These are phyloP conservation scores for Ascochyta lentis DNA, from an alignment of 2,329 filamentous ascomycete species.

Conservation along the genomic window DNA sequence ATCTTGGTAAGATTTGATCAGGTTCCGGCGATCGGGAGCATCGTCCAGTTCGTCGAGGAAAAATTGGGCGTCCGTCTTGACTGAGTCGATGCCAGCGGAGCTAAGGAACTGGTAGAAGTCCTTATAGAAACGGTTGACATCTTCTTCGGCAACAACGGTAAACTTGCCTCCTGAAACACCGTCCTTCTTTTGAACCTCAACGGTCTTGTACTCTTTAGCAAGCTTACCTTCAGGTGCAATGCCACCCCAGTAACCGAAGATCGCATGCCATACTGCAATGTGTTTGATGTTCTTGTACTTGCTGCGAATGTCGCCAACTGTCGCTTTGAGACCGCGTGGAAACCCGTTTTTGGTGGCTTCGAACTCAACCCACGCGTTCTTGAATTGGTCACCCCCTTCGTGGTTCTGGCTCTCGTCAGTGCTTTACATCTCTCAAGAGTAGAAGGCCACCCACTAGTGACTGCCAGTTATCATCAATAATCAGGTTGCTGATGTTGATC, in stretches of 20 bases:
- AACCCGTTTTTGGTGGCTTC: slow-evolving; percentile 84
- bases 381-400: slow-evolving; percentile 54
- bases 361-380: slow-evolving; percentile 73
- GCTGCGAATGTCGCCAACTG: slow-evolving; percentile 71
- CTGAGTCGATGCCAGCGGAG: slow-evolving; percentile 76
- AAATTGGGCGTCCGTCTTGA: slow-evolving; percentile 94
- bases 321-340: slow-evolving; percentile 76
- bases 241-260: slow-evolving; percentile 73
- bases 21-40: slow-evolving; percentile 71
- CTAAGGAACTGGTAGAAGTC: slow-evolving; percentile 89
- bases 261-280: slow-evolving; percentile 92
- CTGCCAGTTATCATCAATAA: slow-evolving; percentile 95
- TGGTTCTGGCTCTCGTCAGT: slow-evolving; percentile 37
- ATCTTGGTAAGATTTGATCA: slow-evolving; percentile 80
- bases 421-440: background rate
- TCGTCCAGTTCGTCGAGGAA: slow-evolving; percentile 78
- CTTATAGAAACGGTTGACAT: slow-evolving; percentile 79
- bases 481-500: slow-evolving; percentile 81
- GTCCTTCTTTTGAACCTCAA: slow-evolving; percentile 61
- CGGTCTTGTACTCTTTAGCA: slow-evolving; percentile 78
- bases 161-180: slow-evolving; percentile 70
- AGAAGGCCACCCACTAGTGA: slow-evolving; percentile 24
- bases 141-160: slow-evolving; percentile 74
- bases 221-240: slow-evolving; percentile 78
- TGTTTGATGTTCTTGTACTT: slow-evolving; percentile 77